Base-by-base conservation (phyloP, 345 rosid species). In the Moricandia moricandioides region DNA sequence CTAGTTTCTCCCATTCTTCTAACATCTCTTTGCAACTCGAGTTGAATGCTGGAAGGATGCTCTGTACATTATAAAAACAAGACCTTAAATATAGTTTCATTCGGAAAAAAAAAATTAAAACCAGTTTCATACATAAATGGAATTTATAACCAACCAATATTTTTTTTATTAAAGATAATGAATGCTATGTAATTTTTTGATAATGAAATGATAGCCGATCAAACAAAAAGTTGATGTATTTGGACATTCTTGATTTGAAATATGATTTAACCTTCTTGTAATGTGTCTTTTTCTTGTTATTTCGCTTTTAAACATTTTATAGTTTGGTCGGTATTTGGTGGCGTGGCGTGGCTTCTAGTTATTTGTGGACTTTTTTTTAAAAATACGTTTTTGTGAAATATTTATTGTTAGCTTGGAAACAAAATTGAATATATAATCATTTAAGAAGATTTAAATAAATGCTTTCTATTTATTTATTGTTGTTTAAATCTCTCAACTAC, bases 1-100 rank as follows among this genome's bases (percentile, higher is more conserved):
- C 35, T 29, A 71, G 16, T 4, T 12, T 71, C 26, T 81, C 88
- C 90, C 90, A 83, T 57, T 81, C 82, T 45, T 61, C 73, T 13
- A 85, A 17, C 84, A 83, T 80, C 4, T 78, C 78, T 63, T 39
- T 13, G 57, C 82, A 80, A 62, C 84, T 80, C 14, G 39, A 17
- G 61, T 78, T 29, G 29, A 62, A 77, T 13, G 83, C 75, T 18
- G 77, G 83, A 7, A 82, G 62, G 74, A 82, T 73, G 54, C 69
- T 69, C 87, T 79, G 73, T 52, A 11, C 71, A 74, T 68, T 78
- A 40, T 8, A 0, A 8, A 27, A 12, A 43, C 9, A 13, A 35
- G 10, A 35, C 3, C 21, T 21, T 6, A 17, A 33, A 10, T 52
- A 62, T 54, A 9, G 62, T 51, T 49, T 49, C n/a, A 58, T 49